phyloP scores from a whole-genome alignment of 306 rosid species.

The Phaseolus lunatus region DNA sequence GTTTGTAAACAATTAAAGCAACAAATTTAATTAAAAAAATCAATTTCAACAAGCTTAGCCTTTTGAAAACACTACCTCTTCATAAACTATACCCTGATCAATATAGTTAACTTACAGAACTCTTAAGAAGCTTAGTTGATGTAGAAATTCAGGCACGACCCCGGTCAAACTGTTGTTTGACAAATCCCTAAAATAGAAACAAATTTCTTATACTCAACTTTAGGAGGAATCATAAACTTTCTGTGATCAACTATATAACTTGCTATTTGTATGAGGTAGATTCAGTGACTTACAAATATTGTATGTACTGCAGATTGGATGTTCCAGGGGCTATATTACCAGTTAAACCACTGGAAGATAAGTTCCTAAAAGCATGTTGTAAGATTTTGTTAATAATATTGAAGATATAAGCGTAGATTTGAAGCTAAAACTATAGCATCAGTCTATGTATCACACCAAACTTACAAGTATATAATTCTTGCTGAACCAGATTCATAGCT shows the following conservation, averaged over 20 bases:
- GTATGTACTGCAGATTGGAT: slow-evolving; percentile 47
- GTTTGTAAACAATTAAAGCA: neutral
- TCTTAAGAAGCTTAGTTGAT: slow-evolving; percentile 42
- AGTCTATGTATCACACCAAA: neutral
- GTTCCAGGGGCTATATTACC: slow-evolving; percentile 47
- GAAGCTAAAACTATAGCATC: neutral
- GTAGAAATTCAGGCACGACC: slow-evolving; percentile 45
- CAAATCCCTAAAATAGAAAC: slow-evolving; percentile 45
- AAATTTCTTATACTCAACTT: slow-evolving; percentile 10
- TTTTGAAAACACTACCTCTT: neutral
- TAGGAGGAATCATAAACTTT: neutral
- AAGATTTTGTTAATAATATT: slow-evolving; percentile 18
- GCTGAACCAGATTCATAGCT: slow-evolving; percentile 44
- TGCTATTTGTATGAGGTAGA: slow-evolving; percentile 4
- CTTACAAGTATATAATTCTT: slow-evolving; percentile 50
- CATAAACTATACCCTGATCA: slow-evolving; percentile 7
- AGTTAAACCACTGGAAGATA: slow-evolving; percentile 48
- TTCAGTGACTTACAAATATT: slow-evolving; percentile 50
- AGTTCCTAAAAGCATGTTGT: slow-evolving; percentile 48
- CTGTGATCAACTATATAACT: neutral
- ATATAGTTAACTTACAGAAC: slow-evolving; percentile 48
- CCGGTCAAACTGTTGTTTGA: slow-evolving; percentile 53
- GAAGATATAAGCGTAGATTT: neutral
- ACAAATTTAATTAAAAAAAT: slow-evolving; percentile 12
- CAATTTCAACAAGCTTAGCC: neutral